These are phyloP conservation scores for Mycena kentingensis DNA, from an alignment of 768 basidiomycete genomes.

Conservation along the genomic window DNA sequence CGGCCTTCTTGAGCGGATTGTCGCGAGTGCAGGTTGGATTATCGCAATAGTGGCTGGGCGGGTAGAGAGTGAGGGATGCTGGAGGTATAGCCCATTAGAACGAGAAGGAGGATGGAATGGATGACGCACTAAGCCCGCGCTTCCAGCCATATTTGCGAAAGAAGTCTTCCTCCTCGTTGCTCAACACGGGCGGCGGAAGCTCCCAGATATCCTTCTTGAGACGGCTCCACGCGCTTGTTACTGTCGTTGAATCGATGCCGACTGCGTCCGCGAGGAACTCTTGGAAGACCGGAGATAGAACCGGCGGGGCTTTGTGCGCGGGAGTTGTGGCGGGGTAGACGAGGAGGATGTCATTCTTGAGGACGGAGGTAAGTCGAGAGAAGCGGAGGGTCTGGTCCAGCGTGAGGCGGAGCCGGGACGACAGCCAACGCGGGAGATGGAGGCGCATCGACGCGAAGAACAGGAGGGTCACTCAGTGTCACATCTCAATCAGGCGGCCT, in stretches of 20 bases:
- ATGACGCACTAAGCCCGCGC: neutral
- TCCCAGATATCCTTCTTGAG: constrained; percentile 1
- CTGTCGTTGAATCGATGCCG: neutral
- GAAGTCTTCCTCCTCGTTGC: neutral
- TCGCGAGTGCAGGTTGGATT: neutral
- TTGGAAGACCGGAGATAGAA: neutral
- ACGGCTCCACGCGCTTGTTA: neutral
- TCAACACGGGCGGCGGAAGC: neutral
- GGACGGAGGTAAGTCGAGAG: neutral
- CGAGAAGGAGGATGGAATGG: neutral
- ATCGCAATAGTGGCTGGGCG: neutral
- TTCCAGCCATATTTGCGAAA: constrained; percentile 5
- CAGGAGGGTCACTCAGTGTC: too few relatives aligned
- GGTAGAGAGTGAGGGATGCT: constrained; percentile 3
- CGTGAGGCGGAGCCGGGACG: neutral
- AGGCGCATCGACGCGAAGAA: too few relatives aligned
- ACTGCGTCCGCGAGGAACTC: neutral
- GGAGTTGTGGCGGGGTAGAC: neutral
- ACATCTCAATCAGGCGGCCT: too few relatives aligned
- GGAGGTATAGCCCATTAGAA: neutral
- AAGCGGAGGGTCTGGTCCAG: neutral
- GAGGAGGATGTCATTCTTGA: constrained; percentile 4
- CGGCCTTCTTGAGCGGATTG: constrained; percentile 23
- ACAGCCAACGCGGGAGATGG: neutral
- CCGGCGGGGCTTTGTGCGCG: neutral